phyloP scores from a whole-genome alignment of 345 rosid species.

The Camelina hispida region DNA sequence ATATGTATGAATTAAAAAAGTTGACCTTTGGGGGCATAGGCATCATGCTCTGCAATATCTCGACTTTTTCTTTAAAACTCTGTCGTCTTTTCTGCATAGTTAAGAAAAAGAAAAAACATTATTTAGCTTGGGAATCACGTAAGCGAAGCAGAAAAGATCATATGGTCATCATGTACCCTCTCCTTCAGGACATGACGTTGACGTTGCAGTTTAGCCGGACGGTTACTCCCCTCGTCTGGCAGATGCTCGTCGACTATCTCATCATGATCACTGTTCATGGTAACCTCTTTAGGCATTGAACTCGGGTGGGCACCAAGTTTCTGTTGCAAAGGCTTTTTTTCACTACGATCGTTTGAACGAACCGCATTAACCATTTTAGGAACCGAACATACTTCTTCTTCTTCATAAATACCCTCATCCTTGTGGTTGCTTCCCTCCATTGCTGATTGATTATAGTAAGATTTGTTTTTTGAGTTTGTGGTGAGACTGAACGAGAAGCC shows the following conservation, averaged over 20 bases:
- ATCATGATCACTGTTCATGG: neutral
- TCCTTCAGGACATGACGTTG: slow-evolving; percentile 31
- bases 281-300: slow-evolving; percentile 21
- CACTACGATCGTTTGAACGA: slow-evolving; percentile 6
- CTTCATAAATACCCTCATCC: neutral
- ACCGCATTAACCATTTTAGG: slow-evolving; percentile 3
- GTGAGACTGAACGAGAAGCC: neutral
- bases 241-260: neutral
- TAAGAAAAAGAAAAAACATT: neutral
- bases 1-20: neutral
- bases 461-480: slow-evolving; percentile 16
- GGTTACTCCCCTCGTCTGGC: slow-evolving; percentile 4
- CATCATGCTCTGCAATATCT: slow-evolving; percentile 26
- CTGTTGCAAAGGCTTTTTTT: slow-evolving; percentile 38
- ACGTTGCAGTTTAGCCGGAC: slow-evolving; percentile 8
- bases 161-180: slow-evolving; percentile 21
- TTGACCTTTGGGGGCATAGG: slow-evolving; percentile 27
- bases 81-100: slow-evolving; percentile 35
- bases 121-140: slow-evolving; percentile 11
- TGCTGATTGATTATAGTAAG: neutral
- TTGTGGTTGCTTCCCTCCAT: slow-evolving; percentile 24
- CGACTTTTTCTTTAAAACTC: slow-evolving; percentile 27
- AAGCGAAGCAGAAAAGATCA: neutral
- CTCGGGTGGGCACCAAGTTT: slow-evolving; percentile 23
- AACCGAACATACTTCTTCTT: slow-evolving; percentile 4